Conservation (phyloP, 2,329 filamentous ascomycete species). For the Allantophomopsis lycopodina region DNA sequence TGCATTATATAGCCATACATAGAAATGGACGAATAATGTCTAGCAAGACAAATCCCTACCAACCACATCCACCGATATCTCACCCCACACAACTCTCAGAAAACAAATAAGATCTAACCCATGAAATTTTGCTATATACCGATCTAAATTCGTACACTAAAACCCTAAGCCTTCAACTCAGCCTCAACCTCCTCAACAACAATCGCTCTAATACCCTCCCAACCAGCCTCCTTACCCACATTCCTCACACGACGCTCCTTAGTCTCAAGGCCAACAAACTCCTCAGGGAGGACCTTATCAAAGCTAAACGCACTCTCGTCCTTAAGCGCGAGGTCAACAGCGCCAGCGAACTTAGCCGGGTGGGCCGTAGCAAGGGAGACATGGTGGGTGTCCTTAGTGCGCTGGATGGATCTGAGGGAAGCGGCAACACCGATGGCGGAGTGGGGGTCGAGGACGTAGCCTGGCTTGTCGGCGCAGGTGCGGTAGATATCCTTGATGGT, state of each 20-base stretch:
- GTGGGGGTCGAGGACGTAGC: constrained; percentile 88
- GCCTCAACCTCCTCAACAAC: constrained; percentile 61
- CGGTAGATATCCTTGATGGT: constrained; percentile 46
- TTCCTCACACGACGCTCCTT: constrained; percentile 61
- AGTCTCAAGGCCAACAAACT: constrained; percentile 69
- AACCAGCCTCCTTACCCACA: constrained; percentile 49
- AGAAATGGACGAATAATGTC: no score
- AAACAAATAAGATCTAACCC: no score
- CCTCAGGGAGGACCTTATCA: constrained; percentile 60
- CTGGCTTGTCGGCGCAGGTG: constrained; percentile 25
- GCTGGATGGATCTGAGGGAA: constrained; percentile 51
- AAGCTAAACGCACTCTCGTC: constrained; percentile 65
- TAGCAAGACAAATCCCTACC: no score
- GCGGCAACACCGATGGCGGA: constrained; percentile 77
- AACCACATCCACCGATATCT: no score
- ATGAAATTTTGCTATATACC: no score
- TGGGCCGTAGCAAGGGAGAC: constrained; percentile 88
- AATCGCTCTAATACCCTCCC: constrained; percentile 62
- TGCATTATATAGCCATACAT: no score
- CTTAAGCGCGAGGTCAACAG: constrained; percentile 68
- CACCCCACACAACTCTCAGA: no score
- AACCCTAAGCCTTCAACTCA: constrained; percentile 28
- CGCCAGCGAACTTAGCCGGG: constrained; percentile 84
- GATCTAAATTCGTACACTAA: no score
- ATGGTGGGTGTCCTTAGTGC: constrained; percentile 38